Conservation (phyloP, 495 filamentous ascomycete genomes). For the Aspergillus biplanus region DNA sequence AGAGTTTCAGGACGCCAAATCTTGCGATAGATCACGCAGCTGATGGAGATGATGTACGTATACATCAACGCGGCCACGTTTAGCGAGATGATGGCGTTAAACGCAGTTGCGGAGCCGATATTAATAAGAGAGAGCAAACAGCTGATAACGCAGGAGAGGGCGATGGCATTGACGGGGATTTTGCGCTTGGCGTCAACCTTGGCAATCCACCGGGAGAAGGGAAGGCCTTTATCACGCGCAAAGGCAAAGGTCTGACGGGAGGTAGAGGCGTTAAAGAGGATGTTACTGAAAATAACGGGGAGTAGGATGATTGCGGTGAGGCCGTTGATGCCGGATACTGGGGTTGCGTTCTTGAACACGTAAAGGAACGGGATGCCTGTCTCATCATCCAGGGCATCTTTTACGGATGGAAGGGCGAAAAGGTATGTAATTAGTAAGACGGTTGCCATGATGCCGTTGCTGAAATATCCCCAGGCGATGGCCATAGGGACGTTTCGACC, state of each 20-base stretch:
- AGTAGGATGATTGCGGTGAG: slow-evolving; percentile 31
- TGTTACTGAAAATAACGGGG: slow-evolving; percentile 27
- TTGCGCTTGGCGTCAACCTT: slow-evolving; percentile 32
- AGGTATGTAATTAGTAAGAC: slow-evolving; percentile 39
- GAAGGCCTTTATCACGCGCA: slow-evolving; percentile 36
- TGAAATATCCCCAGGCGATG: slow-evolving; percentile 37
- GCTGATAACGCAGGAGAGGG: slow-evolving; percentile 26
- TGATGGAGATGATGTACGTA: slow-evolving; percentile 45
- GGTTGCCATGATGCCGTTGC: slow-evolving; percentile 41
- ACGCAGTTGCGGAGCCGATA: slow-evolving; percentile 56
- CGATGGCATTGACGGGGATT: slow-evolving; percentile 32
- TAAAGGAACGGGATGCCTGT: slow-evolving; percentile 39
- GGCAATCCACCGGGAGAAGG: slow-evolving; percentile 47
- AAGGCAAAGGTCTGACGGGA: slow-evolving; percentile 29
- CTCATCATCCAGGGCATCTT: slow-evolving; percentile 29
- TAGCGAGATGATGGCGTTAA: slow-evolving; percentile 57
- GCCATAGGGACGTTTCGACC: slow-evolving; percentile 33
- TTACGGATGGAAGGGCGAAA: slow-evolving; percentile 44
- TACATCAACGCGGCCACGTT: slow-evolving; percentile 46
- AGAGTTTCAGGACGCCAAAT: no score
- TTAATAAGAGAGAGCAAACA: slow-evolving; percentile 27
- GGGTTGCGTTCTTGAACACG: slow-evolving; percentile 33
- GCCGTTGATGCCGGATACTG: slow-evolving; percentile 29
- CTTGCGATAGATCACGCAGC: slow-evolving; percentile 25
- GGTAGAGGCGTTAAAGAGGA: slow-evolving; percentile 27